Conservation (phyloP, 164 flowering plant genomes). For the Euptelea pleiosperma region DNA sequence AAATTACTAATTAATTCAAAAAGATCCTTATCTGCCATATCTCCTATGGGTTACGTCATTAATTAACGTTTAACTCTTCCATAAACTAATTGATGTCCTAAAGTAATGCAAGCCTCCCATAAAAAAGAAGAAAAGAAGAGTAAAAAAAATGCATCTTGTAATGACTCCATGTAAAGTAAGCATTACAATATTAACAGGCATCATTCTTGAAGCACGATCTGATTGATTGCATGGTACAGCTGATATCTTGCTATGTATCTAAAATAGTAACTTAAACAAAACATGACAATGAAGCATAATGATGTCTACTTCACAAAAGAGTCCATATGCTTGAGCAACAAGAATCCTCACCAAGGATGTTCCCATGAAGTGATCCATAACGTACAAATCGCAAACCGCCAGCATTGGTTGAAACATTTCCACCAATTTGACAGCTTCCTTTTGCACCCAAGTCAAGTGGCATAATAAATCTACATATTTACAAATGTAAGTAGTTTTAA, state of each 20-base stretch:
- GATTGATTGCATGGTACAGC: too few species aligned
- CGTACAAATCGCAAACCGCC: slow-evolving; percentile 93
- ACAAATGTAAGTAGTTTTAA: slow-evolving; percentile 22
- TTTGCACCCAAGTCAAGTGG: slow-evolving; percentile 99
- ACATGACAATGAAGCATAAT: slow-evolving; percentile 1
- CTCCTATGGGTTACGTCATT: too few species aligned
- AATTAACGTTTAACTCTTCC: too few species aligned
- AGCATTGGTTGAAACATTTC: slow-evolving; percentile 97
- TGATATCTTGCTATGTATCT: background rate
- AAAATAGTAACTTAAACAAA: background rate
- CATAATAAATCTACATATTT: slow-evolving; percentile 84
- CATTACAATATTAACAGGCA: too few species aligned
- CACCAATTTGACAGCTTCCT: slow-evolving; percentile 99
- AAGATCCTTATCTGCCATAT: too few species aligned
- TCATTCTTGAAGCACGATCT: too few species aligned
- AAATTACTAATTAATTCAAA: too few species aligned
- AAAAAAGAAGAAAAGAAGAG: too few species aligned
- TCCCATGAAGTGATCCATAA: slow-evolving; percentile 98
- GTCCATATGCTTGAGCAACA: background rate
- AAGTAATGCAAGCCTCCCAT: too few species aligned
- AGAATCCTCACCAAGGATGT: slow-evolving; percentile 68
- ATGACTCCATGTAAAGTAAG: too few species aligned
- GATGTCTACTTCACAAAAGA: background rate
- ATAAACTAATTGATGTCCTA: too few species aligned
- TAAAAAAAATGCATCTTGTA: too few species aligned